These are phyloP conservation scores for Fraxinus ornus DNA, from an alignment of 305 asterid species.

Conservation along the genomic window DNA sequence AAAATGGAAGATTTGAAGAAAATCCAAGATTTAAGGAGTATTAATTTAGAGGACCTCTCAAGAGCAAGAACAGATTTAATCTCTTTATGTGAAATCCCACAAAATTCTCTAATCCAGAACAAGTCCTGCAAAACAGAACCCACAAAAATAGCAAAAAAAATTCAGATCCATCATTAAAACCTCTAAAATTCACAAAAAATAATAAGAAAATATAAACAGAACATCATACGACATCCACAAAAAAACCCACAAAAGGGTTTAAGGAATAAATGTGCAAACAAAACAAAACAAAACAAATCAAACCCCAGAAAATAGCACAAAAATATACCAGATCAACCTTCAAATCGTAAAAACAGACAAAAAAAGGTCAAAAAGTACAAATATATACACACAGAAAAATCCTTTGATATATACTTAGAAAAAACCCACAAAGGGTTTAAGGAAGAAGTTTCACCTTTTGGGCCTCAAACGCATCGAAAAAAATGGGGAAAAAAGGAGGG, in stretches of 20 bases:
- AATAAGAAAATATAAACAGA: neutral
- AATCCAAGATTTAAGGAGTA: constrained; percentile 9
- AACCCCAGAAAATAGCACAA: neutral
- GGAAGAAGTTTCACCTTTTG: too few species aligned
- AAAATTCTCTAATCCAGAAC: constrained; percentile 80
- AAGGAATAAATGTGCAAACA: neutral
- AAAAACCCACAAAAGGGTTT: neutral
- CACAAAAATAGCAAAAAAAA: constrained; percentile 9
- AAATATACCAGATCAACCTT: neutral
- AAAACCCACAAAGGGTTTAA: too few species aligned
- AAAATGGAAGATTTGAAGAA: neutral
- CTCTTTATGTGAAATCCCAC: constrained; percentile 86
- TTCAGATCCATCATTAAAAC: constrained; percentile 40
- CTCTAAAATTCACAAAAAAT: constrained; percentile 21
- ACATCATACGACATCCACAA: neutral
- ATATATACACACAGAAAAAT: too few species aligned
- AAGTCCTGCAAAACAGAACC: constrained; percentile 62
- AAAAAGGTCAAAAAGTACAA: neutral
- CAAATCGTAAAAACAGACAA: neutral
- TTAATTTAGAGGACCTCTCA: constrained; percentile 52
- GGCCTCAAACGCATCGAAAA: too few species aligned
- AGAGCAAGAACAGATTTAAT: constrained; percentile 58
- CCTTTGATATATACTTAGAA: too few species aligned
- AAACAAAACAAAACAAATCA: neutral
- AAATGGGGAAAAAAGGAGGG: too few species aligned